Base-by-base conservation (phyloP, 352 stramenopile species). In the Halophytophthora polymorphica region DNA sequence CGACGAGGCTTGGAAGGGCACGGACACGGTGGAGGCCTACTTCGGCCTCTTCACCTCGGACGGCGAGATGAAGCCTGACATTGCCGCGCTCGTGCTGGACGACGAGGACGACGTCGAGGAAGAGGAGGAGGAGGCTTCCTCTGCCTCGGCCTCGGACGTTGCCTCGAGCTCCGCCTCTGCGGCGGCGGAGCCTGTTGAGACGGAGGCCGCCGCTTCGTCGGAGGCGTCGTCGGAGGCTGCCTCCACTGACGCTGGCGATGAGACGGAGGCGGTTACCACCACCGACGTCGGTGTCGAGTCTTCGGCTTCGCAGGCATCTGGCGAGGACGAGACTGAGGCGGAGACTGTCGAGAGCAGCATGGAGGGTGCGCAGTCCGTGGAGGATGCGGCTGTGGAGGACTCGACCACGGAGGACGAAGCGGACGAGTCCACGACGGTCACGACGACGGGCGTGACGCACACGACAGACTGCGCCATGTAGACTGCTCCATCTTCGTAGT, bases 11-110 rank as follows among this genome's bases (percentile, higher is more conserved):
- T 81, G 71, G 70, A 73, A 76, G 54, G 62, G 45, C 23, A 60
- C 72, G 45, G 49, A 49, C 18, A 74, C 69, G n/a, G 67, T 75
- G 18, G 71, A 81, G 50, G 70, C 64, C 34, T 73, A 77, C 59
- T 81, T 81, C 49, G 71, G 71, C 13, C 23, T 81, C 19, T 77
- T 75, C 31, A 54, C 54, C n/a, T 35, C 50, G 40, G 42, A 63
- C 36, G 40, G 64, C 38, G 50, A 47, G 29, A 31, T 31, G 33
- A 38, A 38, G 33, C 33, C 31, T 15, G 25, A 10, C 49, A 43
- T 56, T 17, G 49, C 49, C 15, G 19, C 40, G 17, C 48, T 55
- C 17, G 31, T 43, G 49, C 19, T 56, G 14, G 39, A 56, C 19
- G 50, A 49, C 3, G 40, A 50, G 14, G 50, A 49, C 6, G 29